Base-by-base conservation (phyloP, 495 filamentous ascomycete genomes). In the Bombardia bombarda region DNA sequence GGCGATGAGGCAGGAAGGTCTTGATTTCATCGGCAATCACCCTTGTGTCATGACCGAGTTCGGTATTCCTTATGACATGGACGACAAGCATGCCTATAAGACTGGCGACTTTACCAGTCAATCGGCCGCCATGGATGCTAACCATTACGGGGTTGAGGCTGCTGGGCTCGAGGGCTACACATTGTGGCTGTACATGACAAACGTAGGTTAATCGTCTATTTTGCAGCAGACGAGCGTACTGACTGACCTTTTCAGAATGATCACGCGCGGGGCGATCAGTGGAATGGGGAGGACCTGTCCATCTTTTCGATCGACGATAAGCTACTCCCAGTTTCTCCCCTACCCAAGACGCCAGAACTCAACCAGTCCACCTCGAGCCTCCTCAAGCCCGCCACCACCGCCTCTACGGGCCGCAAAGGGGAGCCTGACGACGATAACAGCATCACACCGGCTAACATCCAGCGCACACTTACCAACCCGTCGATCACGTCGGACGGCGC, bases 11-110 rank as follows among this genome's bases (percentile, higher is more conserved):
- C 73, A 93, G 45, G 92, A 98, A 63, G 94, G 93, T n/a, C 61
- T 81, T 14, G 83, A 90, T 25, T 82, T 90, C 41, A 87, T 95
- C 75, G 92, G 92, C 13, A 76, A 82, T 25, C 92, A 93, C 50
- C 92, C 92, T 1, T 83, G 90, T 51, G 66, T 98, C 9, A 84
- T 95, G 58, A 93, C 86, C 1, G 92, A 99, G 55, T 95, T 96
- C 52, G 92, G 92, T 19, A 95, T 97, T 46, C 92, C 92, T 0
- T 99, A 95, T 56, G 93, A 99, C 60, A 99, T 99, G 92, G 90
- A 99, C 55, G 78, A 93, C 43, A 86, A 95, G 62, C 66, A 88
- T 49, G 92, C 92, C 1, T 99, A 99, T 62, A 84, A 86, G 58
- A 94, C 89, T n/a, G 92, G 92, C 3, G 84, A 99, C 53, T 99